These are phyloP conservation scores for Gnaphalium uliginosum DNA, from an alignment of 129 eudicot species.

Conservation along the genomic window DNA sequence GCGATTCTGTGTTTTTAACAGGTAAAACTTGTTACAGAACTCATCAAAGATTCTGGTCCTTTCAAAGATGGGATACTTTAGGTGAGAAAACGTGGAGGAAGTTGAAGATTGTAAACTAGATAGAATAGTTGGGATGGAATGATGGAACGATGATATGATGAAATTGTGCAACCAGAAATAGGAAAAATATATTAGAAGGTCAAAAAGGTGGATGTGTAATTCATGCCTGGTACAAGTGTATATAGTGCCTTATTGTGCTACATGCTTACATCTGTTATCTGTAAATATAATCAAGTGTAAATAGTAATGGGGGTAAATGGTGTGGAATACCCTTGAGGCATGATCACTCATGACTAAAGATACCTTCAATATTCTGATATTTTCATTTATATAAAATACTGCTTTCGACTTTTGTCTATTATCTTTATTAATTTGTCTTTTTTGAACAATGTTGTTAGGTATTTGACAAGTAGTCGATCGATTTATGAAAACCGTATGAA, in stretches of 20 bases:
- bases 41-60: slow-evolving; percentile 79
- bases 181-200: slow-evolving; percentile 17
- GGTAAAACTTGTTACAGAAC: slow-evolving; percentile 66
- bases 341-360: not conserved
- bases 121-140: not conserved
- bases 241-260: slow-evolving; percentile 13
- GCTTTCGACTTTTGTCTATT: too few relatives aligned
- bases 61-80: slow-evolving; percentile 61
- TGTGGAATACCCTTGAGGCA: not conserved
- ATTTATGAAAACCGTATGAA: too few relatives aligned
- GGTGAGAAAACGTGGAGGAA: slow-evolving; percentile 10
- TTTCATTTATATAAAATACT: too few relatives aligned
- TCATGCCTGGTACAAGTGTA: slow-evolving; percentile 27
- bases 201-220: slow-evolving; percentile 26
- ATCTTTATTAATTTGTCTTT: too few relatives aligned
- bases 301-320: slow-evolving; percentile 9
- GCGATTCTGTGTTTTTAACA: slow-evolving; percentile 35
- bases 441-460: too few relatives aligned
- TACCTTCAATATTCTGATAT: too few relatives aligned
- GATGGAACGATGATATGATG: too few relatives aligned
- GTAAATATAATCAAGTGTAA: slow-evolving; percentile 12
- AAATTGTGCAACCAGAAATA: slow-evolving; percentile 12
- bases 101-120: not conserved
- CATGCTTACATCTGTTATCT: not conserved
- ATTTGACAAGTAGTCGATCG: too few relatives aligned